These are phyloP conservation scores for Vitis vinifera DNA, from an alignment of 164 flowering plant species.

Conservation along the genomic window DNA sequence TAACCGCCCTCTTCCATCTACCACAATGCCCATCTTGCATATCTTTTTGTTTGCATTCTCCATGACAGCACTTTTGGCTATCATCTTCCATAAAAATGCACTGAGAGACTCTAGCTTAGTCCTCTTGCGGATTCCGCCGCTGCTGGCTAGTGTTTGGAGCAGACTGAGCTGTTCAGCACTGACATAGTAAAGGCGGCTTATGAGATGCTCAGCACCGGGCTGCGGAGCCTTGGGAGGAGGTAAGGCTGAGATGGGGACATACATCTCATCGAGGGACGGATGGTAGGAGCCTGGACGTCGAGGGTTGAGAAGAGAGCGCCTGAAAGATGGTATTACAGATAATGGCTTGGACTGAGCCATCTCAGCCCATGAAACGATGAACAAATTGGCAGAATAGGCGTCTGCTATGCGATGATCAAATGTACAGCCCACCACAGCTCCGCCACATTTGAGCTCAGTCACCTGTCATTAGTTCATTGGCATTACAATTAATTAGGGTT, in stretches of 20 bases:
- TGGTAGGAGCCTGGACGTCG: conserved; percentile 14
- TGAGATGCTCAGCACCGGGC: conserved; percentile 5
- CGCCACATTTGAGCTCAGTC: no score
- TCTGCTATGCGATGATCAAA: conserved; percentile 44
- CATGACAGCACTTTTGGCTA: conserved; percentile 9
- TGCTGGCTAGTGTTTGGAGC: conserved; percentile 18
- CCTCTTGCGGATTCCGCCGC: conserved; percentile 1
- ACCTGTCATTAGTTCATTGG: no score
- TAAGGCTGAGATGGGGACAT: conserved; percentile 20
- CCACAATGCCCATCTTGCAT: conserved; percentile 32
- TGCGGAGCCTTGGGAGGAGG: background rate
- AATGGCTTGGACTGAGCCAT: conserved; percentile 12
- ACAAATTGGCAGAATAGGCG: conserved; percentile 40
- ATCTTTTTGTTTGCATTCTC: background rate
- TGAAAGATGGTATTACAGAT: conserved; percentile 17
- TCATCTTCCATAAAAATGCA: conserved; percentile 13
- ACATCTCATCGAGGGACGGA: conserved; percentile 22
- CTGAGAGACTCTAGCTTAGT: conserved; percentile 34
- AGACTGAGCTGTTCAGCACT: conserved; percentile 9
- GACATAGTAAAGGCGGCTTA: conserved; percentile 35
- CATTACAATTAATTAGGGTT: no score
- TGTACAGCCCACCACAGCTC: conserved; percentile 33
- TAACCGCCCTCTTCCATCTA: conserved; percentile 30
- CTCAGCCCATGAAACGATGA: conserved; percentile 31
- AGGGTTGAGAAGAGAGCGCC: conserved; percentile 21